Conservation (phyloP, 495 filamentous ascomycete genomes). For the Xylaria flabelliformis region DNA sequence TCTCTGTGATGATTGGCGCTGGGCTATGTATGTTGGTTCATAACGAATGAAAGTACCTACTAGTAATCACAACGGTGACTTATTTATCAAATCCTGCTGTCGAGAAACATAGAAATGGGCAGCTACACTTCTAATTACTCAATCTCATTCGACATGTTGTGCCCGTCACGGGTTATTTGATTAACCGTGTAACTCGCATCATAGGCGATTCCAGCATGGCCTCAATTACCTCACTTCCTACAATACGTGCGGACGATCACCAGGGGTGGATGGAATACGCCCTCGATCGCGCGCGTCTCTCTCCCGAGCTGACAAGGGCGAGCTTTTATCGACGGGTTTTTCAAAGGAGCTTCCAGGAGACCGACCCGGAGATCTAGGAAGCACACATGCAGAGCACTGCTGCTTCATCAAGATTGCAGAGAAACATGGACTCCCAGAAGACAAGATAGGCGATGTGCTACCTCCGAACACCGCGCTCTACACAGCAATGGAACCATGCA, state of each 20-base stretch:
- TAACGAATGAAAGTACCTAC: too few relatives aligned
- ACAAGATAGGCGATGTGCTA: constrained; percentile 47
- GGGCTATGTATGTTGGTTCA: background rate
- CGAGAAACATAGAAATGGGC: background rate
- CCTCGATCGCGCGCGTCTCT: constrained; percentile 68
- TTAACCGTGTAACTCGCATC: background rate
- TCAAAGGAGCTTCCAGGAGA: constrained; percentile 65
- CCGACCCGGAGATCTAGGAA: constrained; percentile 46
- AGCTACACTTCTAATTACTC: too few relatives aligned
- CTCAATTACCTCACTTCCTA: background rate
- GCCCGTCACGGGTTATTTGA: background rate
- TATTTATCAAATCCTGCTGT: too few relatives aligned
- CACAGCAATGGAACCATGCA: constrained; percentile 89
- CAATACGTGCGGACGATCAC: constrained; percentile 49
- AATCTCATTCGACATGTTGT: background rate
- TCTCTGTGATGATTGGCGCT: background rate
- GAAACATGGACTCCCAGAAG: constrained; percentile 46
- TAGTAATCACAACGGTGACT: too few relatives aligned
- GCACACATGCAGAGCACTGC: constrained; percentile 54
- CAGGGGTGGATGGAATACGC: constrained; percentile 67
- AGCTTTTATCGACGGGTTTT: constrained; percentile 76
- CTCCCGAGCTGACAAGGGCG: constrained; percentile 62
- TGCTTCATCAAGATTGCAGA: constrained; percentile 57
- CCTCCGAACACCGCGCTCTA: constrained; percentile 65
- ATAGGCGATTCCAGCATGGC: background rate